Evolutionary conservation across 2,329 filamentous ascomycete genomes (phyloP).

Genomic region (Xylaria sp.): DNA sequence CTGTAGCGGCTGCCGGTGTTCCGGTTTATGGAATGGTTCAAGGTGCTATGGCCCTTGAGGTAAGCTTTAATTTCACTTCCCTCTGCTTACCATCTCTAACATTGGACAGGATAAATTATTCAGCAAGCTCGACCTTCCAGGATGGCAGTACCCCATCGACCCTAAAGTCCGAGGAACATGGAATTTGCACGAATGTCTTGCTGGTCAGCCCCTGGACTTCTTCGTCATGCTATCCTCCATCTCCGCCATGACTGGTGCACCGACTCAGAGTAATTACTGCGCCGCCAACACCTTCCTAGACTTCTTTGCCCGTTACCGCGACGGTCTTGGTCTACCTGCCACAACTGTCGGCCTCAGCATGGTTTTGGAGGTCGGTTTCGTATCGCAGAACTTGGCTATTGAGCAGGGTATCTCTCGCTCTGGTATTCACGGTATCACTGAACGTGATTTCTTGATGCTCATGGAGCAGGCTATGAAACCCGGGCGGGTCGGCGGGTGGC

Average conservation of each 20-base stretch:
- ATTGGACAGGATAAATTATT: conserved; percentile 20
- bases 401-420: conserved; percentile 35
- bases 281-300: conserved; percentile 31
- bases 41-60: conserved; percentile 50
- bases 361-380: conserved; percentile 36
- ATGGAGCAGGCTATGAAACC: conserved; percentile 37
- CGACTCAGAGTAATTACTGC: conserved; percentile 52
- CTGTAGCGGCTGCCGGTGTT: conserved; percentile 32
- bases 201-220: conserved; percentile 50
- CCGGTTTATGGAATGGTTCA: conserved; percentile 43
- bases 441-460: conserved; percentile 35
- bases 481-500: conserved; percentile 29
- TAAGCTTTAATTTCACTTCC: conserved; percentile 38
- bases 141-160: conserved; percentile 36
- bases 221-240: conserved; percentile 52
- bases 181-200: conserved; percentile 35
- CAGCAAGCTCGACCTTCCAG: conserved; percentile 27
- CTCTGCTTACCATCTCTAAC: conserved; percentile 1
- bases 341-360: conserved; percentile 36
- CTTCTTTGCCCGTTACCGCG: conserved; percentile 33
- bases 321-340: conserved; percentile 23
- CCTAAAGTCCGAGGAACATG: conserved; percentile 39
- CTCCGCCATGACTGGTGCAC: conserved; percentile 47
- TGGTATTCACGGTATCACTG: conserved; percentile 34
- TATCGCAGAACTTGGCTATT: conserved; percentile 34